These are phyloP conservation scores for Sanguinoderma infundibulare DNA, from an alignment of 1,284 basidiomycete species.

Conservation along the genomic window DNA sequence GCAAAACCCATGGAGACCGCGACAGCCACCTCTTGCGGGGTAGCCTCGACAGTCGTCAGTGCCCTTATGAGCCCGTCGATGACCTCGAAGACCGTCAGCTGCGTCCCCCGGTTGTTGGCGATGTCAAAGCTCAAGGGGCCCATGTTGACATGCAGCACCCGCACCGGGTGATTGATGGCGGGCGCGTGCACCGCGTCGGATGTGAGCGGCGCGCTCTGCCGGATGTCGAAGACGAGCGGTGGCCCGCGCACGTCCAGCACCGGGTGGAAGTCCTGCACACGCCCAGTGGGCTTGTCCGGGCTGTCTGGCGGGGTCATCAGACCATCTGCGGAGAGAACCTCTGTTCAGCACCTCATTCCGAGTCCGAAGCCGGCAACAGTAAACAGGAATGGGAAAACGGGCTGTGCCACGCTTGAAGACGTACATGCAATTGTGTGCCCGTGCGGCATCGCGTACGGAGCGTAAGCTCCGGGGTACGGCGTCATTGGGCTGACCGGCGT, in stretches of 20 bases:
- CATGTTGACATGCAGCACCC: constrained; percentile 10
- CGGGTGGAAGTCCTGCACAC: constrained; percentile 20
- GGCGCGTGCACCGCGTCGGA: neutral
- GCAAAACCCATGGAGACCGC: constrained; percentile 2
- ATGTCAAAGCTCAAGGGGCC: constrained; percentile 12
- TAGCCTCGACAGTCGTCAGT: neutral
- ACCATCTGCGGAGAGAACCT: constrained; percentile 24
- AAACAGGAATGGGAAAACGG: neutral
- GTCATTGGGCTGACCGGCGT: constrained; percentile 10
- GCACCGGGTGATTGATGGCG: constrained; percentile 17
- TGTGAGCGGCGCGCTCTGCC: constrained; percentile 12
- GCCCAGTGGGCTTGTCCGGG: constrained; percentile 19
- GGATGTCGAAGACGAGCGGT: constrained; percentile 16
- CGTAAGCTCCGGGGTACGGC: constrained; percentile 8
- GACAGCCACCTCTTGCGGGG: constrained; percentile 4
- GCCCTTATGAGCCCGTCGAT: constrained; percentile 7
- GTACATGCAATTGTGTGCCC: constrained; percentile 16
- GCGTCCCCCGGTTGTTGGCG: neutral
- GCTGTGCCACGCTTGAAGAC: constrained; percentile 16
- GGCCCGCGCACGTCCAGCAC: constrained; percentile 16
- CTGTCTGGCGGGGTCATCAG: constrained; percentile 33
- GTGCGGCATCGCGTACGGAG: constrained; percentile 10
- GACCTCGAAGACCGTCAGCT: constrained; percentile 21
- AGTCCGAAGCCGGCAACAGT: constrained; percentile 4
- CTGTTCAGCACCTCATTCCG: neutral